Percentiles rank a stretch among this genome's conserved stretches.
These are phyloP conservation scores for Eucalyptus regnans DNA, from an alignment of 345 rosid genomes.

Conservation along the genomic window DNA sequence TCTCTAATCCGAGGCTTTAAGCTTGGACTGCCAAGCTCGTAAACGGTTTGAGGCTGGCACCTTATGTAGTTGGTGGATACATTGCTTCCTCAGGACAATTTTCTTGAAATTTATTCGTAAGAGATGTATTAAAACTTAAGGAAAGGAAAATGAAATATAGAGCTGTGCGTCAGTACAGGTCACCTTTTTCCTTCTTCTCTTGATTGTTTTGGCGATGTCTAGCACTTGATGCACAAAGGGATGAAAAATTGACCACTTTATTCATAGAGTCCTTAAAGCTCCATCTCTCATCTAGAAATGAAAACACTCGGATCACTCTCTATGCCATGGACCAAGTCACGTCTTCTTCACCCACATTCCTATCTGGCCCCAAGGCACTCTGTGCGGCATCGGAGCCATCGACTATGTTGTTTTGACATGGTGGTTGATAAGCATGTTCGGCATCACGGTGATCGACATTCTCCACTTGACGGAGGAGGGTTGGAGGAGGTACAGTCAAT, in stretches of 20 bases:
- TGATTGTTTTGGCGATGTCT: not conserved
- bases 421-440: slow-evolving; percentile 22
- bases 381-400: slow-evolving; percentile 22
- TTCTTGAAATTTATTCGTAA: not conserved
- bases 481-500: not conserved
- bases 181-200: not conserved
- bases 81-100: not conserved
- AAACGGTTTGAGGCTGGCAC: not conserved
- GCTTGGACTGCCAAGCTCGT: not conserved
- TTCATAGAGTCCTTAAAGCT: not conserved
- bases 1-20: not conserved
- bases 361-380: slow-evolving; percentile 7
- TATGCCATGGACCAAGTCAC: slow-evolving; percentile 29
- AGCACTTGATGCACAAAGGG: not conserved
- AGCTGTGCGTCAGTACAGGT: not conserved
- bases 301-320: not conserved
- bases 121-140: not conserved
- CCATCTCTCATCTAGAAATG: not conserved
- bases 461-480: not conserved
- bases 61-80: not conserved
- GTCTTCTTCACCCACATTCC: slow-evolving; percentile 1
- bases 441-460: slow-evolving; percentile 13
- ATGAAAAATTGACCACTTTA: fast-evolving
- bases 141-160: not conserved
- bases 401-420: slow-evolving; percentile 13